These are phyloP conservation scores for Escallonia rubra DNA, from an alignment of 129 eudicot genomes.

Conservation along the genomic window DNA sequence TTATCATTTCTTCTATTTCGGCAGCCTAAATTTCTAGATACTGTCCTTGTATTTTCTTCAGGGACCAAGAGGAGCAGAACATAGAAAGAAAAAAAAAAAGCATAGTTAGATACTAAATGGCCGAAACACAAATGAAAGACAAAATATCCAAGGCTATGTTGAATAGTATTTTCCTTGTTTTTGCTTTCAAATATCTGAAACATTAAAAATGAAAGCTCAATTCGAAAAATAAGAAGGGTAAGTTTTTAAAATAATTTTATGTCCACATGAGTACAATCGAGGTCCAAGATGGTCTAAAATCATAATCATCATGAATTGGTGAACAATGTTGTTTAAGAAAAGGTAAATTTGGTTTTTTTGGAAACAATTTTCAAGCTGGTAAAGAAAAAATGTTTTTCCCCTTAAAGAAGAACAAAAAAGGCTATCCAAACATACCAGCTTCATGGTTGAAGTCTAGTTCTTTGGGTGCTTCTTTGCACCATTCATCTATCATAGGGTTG, in stretches of 20 bases:
- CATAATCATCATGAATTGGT: too few species aligned
- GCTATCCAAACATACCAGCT: constrained; percentile 59
- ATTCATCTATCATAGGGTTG: constrained; percentile 95
- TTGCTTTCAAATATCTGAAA: too few species aligned
- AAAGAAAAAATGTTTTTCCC: too few species aligned
- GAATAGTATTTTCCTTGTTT: too few species aligned
- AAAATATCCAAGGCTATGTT: neutral
- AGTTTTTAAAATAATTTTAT: too few species aligned
- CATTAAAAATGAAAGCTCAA: too few species aligned
- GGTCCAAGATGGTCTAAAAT: too few species aligned
- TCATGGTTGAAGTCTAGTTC: constrained; percentile 92
- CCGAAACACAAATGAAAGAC: constrained; percentile 3
- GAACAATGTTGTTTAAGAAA: too few species aligned
- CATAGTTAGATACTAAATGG: constrained; percentile 7
- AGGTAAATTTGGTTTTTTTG: too few species aligned
- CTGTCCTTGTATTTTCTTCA: constrained; percentile 86
- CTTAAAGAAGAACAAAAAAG: neutral
- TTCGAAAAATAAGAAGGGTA: too few species aligned
- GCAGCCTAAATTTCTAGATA: constrained; percentile 81
- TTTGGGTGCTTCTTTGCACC: constrained; percentile 98
- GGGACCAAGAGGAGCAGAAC: constrained; percentile 10
- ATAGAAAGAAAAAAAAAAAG: constrained; percentile 2
- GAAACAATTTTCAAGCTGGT: too few species aligned
- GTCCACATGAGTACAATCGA: too few species aligned
- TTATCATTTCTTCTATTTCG: constrained; percentile 33